Evolutionary conservation across 208 protist species (phyloP), one percentile per base, ranked within the genome.

Genomic region (Lotmaria passim): DNA sequence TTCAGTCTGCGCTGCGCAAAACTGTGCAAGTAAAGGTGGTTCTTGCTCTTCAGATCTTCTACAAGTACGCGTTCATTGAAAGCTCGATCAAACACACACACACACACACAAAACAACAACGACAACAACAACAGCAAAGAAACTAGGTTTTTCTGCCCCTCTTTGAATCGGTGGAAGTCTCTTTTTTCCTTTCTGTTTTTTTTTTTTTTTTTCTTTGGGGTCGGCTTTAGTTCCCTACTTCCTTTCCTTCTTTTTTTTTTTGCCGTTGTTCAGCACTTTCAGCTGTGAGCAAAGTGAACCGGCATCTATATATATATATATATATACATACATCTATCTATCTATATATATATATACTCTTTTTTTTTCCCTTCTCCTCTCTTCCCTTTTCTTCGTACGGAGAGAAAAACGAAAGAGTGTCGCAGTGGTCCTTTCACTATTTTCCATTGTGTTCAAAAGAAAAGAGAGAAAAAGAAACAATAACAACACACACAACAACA

Each of bases 161-260:
- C 57, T 21, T 63, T 38, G 57, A 51, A 50, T 47, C 34, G 57
- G 57, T 50, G 57, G 57, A 63, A 61, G 17, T 33, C n/a, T 52
- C 43, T 51, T 21, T 30, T 51, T 60, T 38, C 28, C 30, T 48
- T 65, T 31, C 0, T 46, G 15, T 71, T 14, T 55, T 23, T 24
- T 51, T 34, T 41, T n/a, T 52, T 26, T 38, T 56, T 50, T 38
- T 1, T 21, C 10, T 39, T 28, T 19, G 2, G 50, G 8, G 12
- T 39, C 12, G 8, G 12, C 36, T 6, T 39, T 39, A 10, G 15
- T 17, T 46, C 11, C 2, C 5, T 21, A 17, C 41, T 46, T 3
- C n/a, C 41, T 17, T 3, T 19, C n/a, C 11, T 19, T 46, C 36
- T 6, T 6, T 12, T 61, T 57, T 62, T 4, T 34, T 38, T 59